Conservation (phyloP, 2,329 filamentous ascomycete genomes). For the Nemania sp. region DNA sequence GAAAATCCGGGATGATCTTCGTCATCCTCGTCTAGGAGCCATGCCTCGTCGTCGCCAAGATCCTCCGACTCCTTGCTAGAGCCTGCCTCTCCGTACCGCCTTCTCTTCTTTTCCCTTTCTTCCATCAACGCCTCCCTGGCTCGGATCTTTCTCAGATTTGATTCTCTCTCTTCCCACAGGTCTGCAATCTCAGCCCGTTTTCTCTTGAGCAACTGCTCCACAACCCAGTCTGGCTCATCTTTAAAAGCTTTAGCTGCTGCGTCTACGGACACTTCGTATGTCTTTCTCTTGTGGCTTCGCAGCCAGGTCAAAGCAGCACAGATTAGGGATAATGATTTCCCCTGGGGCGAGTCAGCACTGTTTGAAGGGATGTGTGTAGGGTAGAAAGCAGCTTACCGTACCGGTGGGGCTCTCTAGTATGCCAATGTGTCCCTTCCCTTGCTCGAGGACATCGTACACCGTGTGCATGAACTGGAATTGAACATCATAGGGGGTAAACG, state of each 20-base stretch:
- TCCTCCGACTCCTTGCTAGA: conserved; percentile 20
- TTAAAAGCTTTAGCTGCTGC: conserved; percentile 50
- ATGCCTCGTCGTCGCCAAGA: conserved; percentile 58
- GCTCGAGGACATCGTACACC: conserved; percentile 76
- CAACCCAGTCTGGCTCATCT: conserved; percentile 83
- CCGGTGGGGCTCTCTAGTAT: conserved; percentile 95
- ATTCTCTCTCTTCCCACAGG: conserved; percentile 73
- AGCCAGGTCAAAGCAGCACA: conserved; percentile 90
- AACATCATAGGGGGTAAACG: conserved; percentile 84
- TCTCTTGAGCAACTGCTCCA: conserved; percentile 73
- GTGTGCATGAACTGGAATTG: conserved; percentile 86
- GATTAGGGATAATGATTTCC: conserved; percentile 90
- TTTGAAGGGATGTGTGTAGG: neutral
- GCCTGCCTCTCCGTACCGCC: conserved; percentile 46
- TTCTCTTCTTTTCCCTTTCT: conserved; percentile 51
- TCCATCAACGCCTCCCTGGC: conserved; percentile 64
- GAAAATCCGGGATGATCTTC: conserved; percentile 43
- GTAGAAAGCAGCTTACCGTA: conserved; percentile 48
- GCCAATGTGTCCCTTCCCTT: conserved; percentile 72
- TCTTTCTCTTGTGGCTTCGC: conserved; percentile 72
- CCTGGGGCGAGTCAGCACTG: conserved; percentile 49
- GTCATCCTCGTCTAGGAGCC: conserved; percentile 70
- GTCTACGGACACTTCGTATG: conserved; percentile 57
- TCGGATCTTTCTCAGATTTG: conserved; percentile 66
- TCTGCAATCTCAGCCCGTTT: conserved; percentile 68